Evolutionary conservation across 495 filamentous ascomycete genomes (phyloP).

Genomic region (Penicillium samsonianum): DNA sequence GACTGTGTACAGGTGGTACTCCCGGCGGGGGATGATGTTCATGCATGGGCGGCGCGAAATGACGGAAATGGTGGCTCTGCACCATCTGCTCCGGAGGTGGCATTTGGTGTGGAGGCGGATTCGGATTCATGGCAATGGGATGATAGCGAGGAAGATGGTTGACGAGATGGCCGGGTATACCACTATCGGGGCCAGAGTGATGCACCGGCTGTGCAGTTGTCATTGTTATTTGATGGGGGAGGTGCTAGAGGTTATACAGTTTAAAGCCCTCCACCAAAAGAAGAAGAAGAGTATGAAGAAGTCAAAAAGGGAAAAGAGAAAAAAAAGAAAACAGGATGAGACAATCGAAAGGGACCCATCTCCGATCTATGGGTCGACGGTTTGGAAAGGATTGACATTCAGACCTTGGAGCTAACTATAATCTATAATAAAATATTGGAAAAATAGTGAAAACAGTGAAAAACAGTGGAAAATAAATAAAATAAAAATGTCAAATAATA

Average conservation of each 20-base stretch:
- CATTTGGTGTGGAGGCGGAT: conserved; percentile 37
- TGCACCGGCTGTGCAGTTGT: conserved; percentile 46
- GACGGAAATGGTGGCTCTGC: conserved; percentile 43
- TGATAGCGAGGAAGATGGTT: conserved; percentile 46
- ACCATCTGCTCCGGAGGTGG: conserved; percentile 42
- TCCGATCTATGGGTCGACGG: conserved; percentile 33
- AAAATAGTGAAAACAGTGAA: neutral
- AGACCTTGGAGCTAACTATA: conserved; percentile 17
- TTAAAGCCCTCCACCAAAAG: neutral
- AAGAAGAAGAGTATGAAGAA: conserved; percentile 14
- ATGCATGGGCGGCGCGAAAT: conserved; percentile 41
- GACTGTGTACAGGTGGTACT: conserved; percentile 30
- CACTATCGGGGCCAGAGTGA: conserved; percentile 39
- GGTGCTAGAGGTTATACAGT: neutral
- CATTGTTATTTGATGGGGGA: conserved; percentile 29
- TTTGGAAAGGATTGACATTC: conserved; percentile 34
- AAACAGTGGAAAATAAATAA: too few relatives aligned
- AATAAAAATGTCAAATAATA: conserved; percentile 7
- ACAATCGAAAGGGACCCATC: conserved; percentile 27
- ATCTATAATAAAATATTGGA: conserved; percentile 2
- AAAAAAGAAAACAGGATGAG: conserved; percentile 18
- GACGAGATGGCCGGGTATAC: conserved; percentile 37
- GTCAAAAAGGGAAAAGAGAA: conserved; percentile 13
- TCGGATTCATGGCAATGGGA: conserved; percentile 52
- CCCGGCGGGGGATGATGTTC: conserved; percentile 37